Evolutionary conservation across 306 rosid species (phyloP).

Genomic region (Glycine latifolia): DNA sequence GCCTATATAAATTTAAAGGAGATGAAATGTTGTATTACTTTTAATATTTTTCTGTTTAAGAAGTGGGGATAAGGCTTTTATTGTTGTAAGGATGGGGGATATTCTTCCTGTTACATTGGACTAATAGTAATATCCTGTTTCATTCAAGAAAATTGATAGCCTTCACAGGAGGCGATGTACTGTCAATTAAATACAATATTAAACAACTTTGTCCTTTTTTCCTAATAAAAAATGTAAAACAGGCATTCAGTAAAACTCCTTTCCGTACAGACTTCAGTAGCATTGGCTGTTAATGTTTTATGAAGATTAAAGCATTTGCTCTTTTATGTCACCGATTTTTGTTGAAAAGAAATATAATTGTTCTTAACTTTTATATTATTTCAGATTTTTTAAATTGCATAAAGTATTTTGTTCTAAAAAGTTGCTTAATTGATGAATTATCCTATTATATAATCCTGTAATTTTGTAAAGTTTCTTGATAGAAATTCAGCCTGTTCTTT

Average conservation of each 20-base stretch:
- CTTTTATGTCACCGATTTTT: conserved; percentile 17
- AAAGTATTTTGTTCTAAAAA: neutral
- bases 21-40: too few species aligned
- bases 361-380: conserved; percentile 21
- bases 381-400: neutral
- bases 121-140: too few species aligned
- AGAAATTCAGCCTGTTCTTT: conserved; percentile 30
- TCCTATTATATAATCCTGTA: neutral
- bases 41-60: too few species aligned
- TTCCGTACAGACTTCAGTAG: neutral
- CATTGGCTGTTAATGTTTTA: neutral
- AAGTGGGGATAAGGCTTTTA: too few species aligned
- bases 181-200: too few species aligned
- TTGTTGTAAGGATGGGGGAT: too few species aligned
- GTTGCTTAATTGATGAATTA: neutral
- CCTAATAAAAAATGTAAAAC: neutral
- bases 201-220: neutral
- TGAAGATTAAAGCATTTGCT: neutral
- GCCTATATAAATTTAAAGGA: too few species aligned
- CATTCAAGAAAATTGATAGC: too few species aligned
- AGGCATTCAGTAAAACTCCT: neutral
- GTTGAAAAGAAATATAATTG: neutral
- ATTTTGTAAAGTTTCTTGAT: conserved; percentile 13
- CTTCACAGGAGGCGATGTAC: too few species aligned
- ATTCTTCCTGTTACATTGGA: too few species aligned